Evolutionary conservation across 78 protist species (phyloP).

Genomic region (Guillardia theta): DNA sequence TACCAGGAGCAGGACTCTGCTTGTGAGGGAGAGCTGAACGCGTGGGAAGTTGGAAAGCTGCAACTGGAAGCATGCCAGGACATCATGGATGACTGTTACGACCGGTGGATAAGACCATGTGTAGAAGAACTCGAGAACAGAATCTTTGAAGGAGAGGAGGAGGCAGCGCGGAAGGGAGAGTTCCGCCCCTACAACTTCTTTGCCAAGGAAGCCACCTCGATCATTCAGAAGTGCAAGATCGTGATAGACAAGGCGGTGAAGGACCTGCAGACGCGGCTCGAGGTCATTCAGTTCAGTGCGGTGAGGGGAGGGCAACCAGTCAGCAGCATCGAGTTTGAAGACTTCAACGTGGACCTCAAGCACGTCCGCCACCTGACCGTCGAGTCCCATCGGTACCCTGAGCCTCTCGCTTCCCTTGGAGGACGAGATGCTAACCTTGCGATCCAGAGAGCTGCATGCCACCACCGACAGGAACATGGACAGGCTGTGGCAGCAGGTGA

Average conservation of each 20-base stretch:
- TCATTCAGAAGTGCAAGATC: neutral
- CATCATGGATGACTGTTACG: slow-evolving; percentile 7
- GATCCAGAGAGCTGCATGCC: neutral
- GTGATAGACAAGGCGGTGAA: neutral
- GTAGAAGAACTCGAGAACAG: neutral
- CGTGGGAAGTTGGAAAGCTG: neutral
- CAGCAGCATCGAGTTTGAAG: neutral
- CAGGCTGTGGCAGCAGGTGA: neutral
- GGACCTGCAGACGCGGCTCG: neutral
- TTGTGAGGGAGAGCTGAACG: too few relatives aligned
- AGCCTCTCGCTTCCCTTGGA: neutral
- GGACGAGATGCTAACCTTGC: neutral
- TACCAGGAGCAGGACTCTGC: too few relatives aligned
- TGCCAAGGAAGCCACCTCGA: neutral
- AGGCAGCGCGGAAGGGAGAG: neutral
- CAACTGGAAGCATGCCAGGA: neutral
- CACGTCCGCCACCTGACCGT: neutral
- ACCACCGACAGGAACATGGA: neutral
- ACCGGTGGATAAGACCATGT: neutral
- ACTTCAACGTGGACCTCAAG: neutral
- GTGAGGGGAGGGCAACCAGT: neutral
- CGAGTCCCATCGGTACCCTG: neutral
- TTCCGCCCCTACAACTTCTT: neutral
- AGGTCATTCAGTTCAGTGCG: neutral
- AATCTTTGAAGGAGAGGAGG: neutral